These are phyloP conservation scores for Yamadazyma ubonensis DNA, from an alignment of 805 yeast genomes.

Conservation along the genomic window DNA sequence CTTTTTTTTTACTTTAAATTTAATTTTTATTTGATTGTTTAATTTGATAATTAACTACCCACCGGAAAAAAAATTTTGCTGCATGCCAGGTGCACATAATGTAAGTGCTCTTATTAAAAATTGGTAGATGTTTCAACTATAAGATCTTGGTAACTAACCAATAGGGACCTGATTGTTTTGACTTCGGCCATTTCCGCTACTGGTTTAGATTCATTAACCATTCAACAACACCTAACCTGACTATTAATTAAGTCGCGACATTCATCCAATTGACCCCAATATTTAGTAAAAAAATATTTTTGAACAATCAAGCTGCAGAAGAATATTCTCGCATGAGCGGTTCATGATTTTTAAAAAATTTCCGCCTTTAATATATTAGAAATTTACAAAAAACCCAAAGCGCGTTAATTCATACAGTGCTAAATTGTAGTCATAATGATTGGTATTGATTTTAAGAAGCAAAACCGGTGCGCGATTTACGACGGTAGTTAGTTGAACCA, in stretches of 20 bases:
- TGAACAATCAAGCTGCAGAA: conserved; percentile 1
- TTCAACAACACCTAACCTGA: too few species aligned
- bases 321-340: background rate
- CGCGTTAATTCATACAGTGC: too few species aligned
- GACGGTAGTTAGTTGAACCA: background rate
- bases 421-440: background rate
- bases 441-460: background rate
- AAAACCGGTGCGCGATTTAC: background rate
- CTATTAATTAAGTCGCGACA: background rate
- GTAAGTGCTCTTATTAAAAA: background rate
- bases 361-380: background rate
- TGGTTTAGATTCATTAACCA: too few species aligned
- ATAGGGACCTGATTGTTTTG: background rate
- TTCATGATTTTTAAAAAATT: background rate
- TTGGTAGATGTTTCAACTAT: background rate
- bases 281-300: too few species aligned
- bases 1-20: background rate
- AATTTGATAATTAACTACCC: background rate
- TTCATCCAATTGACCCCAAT: too few species aligned
- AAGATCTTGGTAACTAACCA: background rate
- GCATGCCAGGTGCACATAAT: background rate
- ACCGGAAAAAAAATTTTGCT: background rate
- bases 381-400: too few species aligned
- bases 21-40: background rate
- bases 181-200: too few species aligned